phyloP scores from a whole-genome alignment of 768 basidiomycete species.

The Lactarius akahatsu region DNA sequence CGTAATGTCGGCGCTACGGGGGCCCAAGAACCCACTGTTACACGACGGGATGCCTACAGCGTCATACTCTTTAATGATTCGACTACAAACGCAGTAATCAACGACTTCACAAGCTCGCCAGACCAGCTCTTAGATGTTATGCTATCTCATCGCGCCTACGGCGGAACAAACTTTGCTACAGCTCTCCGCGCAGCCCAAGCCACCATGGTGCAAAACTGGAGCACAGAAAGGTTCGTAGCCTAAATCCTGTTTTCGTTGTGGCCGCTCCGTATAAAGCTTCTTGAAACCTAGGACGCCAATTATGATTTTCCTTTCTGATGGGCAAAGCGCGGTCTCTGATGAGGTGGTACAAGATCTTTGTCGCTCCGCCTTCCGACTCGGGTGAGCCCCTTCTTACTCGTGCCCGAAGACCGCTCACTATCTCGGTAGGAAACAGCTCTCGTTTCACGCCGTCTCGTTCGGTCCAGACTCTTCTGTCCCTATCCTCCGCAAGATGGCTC shows the following conservation, averaged over 20 bases:
- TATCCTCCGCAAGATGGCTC: slow-evolving; percentile 49
- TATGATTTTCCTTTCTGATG: slow-evolving; percentile 59
- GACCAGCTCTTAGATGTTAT: slow-evolving; percentile 44
- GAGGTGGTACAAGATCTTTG: slow-evolving; percentile 42
- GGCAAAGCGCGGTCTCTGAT: slow-evolving; percentile 45
- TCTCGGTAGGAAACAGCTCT: slow-evolving; percentile 48
- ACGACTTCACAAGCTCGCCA: slow-evolving; percentile 49
- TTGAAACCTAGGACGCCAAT: slow-evolving; percentile 44
- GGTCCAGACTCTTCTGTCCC: slow-evolving; percentile 38
- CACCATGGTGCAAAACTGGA: slow-evolving; percentile 50
- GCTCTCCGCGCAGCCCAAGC: slow-evolving; percentile 42
- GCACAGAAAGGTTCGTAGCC: slow-evolving; percentile 44
- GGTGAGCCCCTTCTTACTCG: slow-evolving; percentile 35
- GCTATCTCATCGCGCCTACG: slow-evolving; percentile 35
- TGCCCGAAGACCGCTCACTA: neutral
- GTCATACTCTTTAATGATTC: slow-evolving; percentile 48
- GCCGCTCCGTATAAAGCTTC: neutral
- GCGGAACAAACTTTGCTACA: slow-evolving; percentile 46
- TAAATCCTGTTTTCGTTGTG: neutral
- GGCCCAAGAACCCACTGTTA: slow-evolving; percentile 24
- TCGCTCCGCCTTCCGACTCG: slow-evolving; percentile 43
- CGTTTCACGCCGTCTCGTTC: slow-evolving; percentile 60
- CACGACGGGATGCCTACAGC: slow-evolving; percentile 55
- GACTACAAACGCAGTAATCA: slow-evolving; percentile 35
- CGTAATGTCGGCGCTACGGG: slow-evolving; percentile 40